Conservation (phyloP, 2,329 filamentous ascomycete genomes). For the Lizonia empirigonia region DNA sequence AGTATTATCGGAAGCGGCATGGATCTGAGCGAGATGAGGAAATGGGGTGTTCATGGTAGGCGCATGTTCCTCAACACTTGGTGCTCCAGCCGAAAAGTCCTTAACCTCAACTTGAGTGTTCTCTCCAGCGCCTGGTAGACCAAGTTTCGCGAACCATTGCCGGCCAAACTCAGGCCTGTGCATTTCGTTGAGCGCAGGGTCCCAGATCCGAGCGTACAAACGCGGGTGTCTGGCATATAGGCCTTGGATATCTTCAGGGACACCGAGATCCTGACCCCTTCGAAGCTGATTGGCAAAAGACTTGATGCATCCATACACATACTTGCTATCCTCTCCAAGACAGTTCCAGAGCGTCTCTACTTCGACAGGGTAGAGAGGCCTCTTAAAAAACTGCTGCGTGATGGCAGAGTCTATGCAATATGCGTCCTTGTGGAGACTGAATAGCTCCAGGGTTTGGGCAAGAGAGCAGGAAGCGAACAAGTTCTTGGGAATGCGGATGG, state of each 20-base stretch:
- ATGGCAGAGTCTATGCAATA: slow-evolving; percentile 25
- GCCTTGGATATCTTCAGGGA: background rate
- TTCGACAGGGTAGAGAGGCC: slow-evolving; percentile 24
- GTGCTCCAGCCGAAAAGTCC: background rate
- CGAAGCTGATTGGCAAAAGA: slow-evolving; percentile 7
- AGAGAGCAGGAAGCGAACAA: slow-evolving; percentile 31
- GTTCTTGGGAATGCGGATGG: slow-evolving; percentile 23
- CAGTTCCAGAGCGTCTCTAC: slow-evolving; percentile 30
- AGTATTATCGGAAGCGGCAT: too few relatives aligned
- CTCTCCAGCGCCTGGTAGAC: background rate
- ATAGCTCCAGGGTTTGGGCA: slow-evolving; percentile 22
- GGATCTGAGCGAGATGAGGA: background rate
- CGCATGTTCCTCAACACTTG: background rate
- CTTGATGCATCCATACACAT: slow-evolving; percentile 28
- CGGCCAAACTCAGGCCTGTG: background rate
- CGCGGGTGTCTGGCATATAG: background rate
- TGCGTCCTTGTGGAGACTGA: slow-evolving; percentile 29
- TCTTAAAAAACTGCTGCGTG: slow-evolving; percentile 13
- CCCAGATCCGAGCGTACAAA: background rate
- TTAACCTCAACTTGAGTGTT: background rate
- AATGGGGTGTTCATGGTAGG: background rate
- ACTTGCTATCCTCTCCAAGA: slow-evolving; percentile 24
- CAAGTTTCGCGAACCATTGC: slow-evolving; percentile 1
- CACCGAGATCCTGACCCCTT: background rate
- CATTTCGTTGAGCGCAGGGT: slow-evolving; percentile 18